These are phyloP conservation scores for Odontarrhena argentea DNA, from an alignment of 345 rosid species.

Conservation along the genomic window DNA sequence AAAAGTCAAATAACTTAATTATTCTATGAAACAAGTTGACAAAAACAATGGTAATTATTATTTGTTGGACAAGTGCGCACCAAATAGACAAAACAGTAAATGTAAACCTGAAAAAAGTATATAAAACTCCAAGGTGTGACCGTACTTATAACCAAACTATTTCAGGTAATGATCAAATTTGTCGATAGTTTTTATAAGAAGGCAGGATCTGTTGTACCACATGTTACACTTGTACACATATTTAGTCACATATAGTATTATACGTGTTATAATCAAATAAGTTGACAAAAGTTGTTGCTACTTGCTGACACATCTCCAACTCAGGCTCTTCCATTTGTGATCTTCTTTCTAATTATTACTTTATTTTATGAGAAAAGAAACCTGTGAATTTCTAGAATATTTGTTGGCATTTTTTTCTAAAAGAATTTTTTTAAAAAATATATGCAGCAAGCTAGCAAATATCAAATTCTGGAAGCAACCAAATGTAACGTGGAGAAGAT, in stretches of 20 bases:
- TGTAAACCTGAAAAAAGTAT: neutral
- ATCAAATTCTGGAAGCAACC: neutral
- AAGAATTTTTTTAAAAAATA: too few relatives aligned
- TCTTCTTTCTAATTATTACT: neutral
- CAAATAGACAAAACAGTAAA: constrained; percentile 22
- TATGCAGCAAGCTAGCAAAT: neutral
- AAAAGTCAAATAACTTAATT: constrained; percentile 29
- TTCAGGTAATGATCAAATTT: neutral
- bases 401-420: neutral
- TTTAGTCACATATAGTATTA: neutral
- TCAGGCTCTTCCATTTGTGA: constrained; percentile 26
- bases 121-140: constrained; percentile 23
- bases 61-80: constrained; percentile 3
- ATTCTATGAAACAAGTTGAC: constrained; percentile 20
- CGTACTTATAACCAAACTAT: constrained; percentile 42
- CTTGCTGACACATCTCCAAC: constrained; percentile 24
- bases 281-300: constrained; percentile 14
- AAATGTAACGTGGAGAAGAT: too few relatives aligned
- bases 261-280: constrained; percentile 15
- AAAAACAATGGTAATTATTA: neutral
- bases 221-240: neutral
- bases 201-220: neutral
- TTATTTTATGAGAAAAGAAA: neutral
- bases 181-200: constrained; percentile 2
- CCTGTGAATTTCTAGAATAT: neutral